Base-by-base conservation (phyloP, 495 filamentous ascomycete species). In the Hypoxylon subgilvum region DNA sequence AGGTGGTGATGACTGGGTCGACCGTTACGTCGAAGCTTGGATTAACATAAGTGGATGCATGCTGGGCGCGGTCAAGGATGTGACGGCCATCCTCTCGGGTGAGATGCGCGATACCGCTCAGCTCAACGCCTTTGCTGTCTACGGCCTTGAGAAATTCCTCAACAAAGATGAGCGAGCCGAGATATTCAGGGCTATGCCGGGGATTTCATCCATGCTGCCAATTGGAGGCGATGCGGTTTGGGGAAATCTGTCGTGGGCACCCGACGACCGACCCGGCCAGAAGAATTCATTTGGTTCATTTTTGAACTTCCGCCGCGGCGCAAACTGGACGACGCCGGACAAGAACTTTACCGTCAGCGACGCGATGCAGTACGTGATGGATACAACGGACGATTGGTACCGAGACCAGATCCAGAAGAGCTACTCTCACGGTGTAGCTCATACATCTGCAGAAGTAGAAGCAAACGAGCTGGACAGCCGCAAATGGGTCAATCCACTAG, bases 51-150 rank as follows among this genome's bases (percentile, higher is more conserved):
- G 88, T 56, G 94, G 94, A 13, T 97, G 91, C 70, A 96, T 98
- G 93, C 86, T 98, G 6, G 94, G 94, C 13, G 93, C 94, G 1
- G 80, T 91, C 46, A 98, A 98, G 78, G 92, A 91, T 38, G 73
- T 97, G 17, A 88, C 94, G 1, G 95, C 94, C 6, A 83, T 97
- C 5, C 81, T 97, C 0, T 96, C 91, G 0, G 94, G 94, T 23
- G 94, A 98, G 74, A 98, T 97, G 94, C 88, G 91, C 58, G 94
- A 98, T 68, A 98, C 94, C 0, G 94, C 94, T 1, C 94, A 97
- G 67, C 83, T 98, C 10, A 98, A 97, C 69, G 82, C 92, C n/a
- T 96, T 97, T 58, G 94, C 94, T 6, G 92, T 98, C 9, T 98
- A 97, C 65, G 95, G 94, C 0, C 83, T 98, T 1, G 94, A 98